Base-by-base conservation (phyloP, 257 asterid species). In the Penstemon davidsonii region DNA sequence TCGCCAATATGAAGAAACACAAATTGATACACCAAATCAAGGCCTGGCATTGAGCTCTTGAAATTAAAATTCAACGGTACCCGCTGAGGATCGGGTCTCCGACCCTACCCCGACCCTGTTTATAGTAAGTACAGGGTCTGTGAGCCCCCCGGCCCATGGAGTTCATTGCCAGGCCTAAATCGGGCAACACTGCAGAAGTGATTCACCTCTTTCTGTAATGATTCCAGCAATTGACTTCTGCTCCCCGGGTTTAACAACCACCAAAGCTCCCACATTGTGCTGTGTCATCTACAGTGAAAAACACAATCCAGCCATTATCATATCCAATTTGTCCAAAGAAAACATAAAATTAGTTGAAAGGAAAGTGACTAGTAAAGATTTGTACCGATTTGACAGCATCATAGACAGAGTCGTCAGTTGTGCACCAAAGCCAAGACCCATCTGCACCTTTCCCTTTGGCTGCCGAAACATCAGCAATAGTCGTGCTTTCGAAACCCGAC, bases 361-460 rank as follows among this genome's bases (percentile, higher is more conserved):
- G 11, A 38, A 3, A 41, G 40, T 50, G 39, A 41, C 7, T 11
- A 13, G 68, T 10, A 41, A 68, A 74, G 61, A 76, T 59, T 66
- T 85, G 33, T 75, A 94, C 99, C 76, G 99, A 94, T 63, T 94
- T 85, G 75, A 94, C 99, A 12, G 99, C 99, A 68, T 94, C 99
- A 57, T 91, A 94, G 42, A 94, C 99, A 15, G 82, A 60, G 74
- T 94, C 97, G 42, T 91, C 92, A 0, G 96, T 94, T 6, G 99
- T 88, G 91, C 99, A 93, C 97, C 97, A 93, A 18, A 93, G 96
- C 99, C 99, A 93, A 45, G 99, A 93, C 39, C 99, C 99, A 67
- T 93, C 99, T 0, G 92, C 97, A 5, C 81, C 66, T 84, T 88
- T 90, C 69, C 99, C 99, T 69, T 93, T 93, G 46, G 78, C 69